These are phyloP conservation scores for Umbellularia californica DNA, from an alignment of 164 flowering plant genomes.

Conservation along the genomic window DNA sequence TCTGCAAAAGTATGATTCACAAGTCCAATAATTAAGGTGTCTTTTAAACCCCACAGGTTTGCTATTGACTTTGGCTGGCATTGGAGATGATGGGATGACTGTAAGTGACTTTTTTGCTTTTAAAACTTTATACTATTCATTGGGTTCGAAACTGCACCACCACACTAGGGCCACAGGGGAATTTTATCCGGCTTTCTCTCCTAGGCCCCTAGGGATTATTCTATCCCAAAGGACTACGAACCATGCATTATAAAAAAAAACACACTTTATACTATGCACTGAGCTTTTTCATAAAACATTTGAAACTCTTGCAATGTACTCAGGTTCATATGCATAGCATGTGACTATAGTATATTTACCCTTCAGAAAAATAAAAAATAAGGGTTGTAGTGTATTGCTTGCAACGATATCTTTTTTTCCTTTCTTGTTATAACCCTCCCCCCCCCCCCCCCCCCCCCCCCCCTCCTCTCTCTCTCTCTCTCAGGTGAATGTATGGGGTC, in stretches of 20 bases:
- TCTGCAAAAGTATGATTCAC: background rate
- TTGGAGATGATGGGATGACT: slow-evolving; percentile 89
- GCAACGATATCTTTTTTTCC: background rate
- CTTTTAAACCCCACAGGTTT: slow-evolving; percentile 46
- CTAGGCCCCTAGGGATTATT: no score
- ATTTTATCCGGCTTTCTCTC: no score
- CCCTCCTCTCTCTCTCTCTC: background rate
- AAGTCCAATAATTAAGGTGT: background rate
- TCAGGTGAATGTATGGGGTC: slow-evolving; percentile 93
- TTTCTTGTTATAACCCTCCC: background rate
- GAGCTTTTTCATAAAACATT: background rate
- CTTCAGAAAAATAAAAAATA: no score
- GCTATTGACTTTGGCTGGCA: slow-evolving; percentile 90
- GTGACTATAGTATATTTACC: no score
- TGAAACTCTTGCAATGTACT: background rate
- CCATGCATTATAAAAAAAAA: no score
- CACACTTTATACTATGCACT: no score
- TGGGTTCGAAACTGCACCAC: no score
- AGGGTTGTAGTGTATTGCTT: background rate
- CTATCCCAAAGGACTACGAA: no score
- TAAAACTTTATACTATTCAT: no score
- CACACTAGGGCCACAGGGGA: no score
- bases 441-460: no score
- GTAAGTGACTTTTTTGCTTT: slow-evolving; percentile 44
- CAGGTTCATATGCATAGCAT: no score